Conservation (phyloP, 2,329 filamentous ascomycete genomes). For the Lasiodiplodia sp. region DNA sequence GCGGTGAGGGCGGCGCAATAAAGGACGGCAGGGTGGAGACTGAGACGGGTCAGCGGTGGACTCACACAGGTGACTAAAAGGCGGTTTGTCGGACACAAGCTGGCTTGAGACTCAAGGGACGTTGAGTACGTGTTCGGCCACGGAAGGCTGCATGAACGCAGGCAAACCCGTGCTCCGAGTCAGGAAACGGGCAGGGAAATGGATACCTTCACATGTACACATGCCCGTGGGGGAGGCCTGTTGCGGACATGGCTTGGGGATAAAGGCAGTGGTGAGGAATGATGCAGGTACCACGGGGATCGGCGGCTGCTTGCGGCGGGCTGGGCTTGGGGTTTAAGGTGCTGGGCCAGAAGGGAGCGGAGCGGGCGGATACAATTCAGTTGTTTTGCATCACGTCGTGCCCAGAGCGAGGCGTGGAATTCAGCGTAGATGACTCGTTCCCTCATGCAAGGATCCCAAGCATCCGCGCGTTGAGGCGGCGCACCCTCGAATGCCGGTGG, state of each 20-base stretch:
- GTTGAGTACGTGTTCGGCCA: slow-evolving; percentile 43
- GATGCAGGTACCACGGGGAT: slow-evolving; percentile 25
- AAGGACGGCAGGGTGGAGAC: slow-evolving; percentile 42
- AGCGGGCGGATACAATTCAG: slow-evolving; percentile 19
- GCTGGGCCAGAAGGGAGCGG: slow-evolving; percentile 11
- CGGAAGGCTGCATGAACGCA: slow-evolving; percentile 42
- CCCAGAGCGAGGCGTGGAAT: slow-evolving; percentile 23
- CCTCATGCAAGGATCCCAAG: slow-evolving; percentile 25
- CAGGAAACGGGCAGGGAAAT: slow-evolving; percentile 33
- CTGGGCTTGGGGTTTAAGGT: not conserved
- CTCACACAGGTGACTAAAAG: slow-evolving; percentile 37
- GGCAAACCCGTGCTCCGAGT: slow-evolving; percentile 39
- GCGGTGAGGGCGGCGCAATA: slow-evolving; percentile 40
- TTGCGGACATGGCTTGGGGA: slow-evolving; percentile 19
- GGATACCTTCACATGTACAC: slow-evolving; percentile 26
- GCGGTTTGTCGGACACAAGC: slow-evolving; percentile 48
- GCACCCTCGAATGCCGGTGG: slow-evolving; percentile 23
- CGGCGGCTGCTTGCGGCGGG: slow-evolving; percentile 27
- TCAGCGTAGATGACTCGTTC: slow-evolving; percentile 25
- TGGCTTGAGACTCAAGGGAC: slow-evolving; percentile 32
- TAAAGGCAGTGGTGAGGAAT: slow-evolving; percentile 26
- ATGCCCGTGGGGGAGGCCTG: slow-evolving; percentile 18
- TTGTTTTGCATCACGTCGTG: slow-evolving; percentile 21
- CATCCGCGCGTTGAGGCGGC: slow-evolving; percentile 9
- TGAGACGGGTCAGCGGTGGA: slow-evolving; percentile 45